These are phyloP conservation scores for Exophiala dermatitidis DNA, from an alignment of 2,329 filamentous ascomycete species.

Conservation along the genomic window DNA sequence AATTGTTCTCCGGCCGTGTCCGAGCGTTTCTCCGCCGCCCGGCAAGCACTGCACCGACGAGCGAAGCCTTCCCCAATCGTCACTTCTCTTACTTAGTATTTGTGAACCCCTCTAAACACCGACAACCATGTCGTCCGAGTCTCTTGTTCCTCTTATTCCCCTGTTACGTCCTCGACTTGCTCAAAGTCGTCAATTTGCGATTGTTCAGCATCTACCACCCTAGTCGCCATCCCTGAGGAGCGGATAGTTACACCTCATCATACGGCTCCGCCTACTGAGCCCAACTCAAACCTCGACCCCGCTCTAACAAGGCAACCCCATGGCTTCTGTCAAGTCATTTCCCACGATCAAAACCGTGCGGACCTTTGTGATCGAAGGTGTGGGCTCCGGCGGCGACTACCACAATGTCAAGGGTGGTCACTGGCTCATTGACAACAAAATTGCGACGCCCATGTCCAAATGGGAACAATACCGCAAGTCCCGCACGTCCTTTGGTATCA, in stretches of 20 bases:
- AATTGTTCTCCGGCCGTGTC: background rate
- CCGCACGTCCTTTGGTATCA: conserved; percentile 90
- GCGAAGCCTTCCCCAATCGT: conserved; percentile 6
- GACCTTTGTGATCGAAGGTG: conserved; percentile 42
- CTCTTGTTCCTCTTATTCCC: background rate
- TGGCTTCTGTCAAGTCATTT: conserved; percentile 29
- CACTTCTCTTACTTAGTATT: conserved; percentile 4
- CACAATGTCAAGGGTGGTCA: conserved; percentile 65
- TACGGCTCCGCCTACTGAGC: background rate
- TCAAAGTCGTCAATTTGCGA: too few species aligned
- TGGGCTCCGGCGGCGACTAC: conserved; percentile 53
- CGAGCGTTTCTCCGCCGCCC: conserved; percentile 13
- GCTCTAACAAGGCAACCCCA: background rate
- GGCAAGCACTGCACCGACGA: conserved; percentile 16
- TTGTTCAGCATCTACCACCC: background rate
- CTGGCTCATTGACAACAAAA: conserved; percentile 87
- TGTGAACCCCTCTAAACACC: conserved; percentile 5
- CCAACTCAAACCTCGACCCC: background rate
- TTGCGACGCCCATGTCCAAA: conserved; percentile 84
- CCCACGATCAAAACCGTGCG: conserved; percentile 41
- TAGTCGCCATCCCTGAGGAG: too few species aligned
- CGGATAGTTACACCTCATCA: too few species aligned
- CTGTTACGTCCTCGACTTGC: background rate
- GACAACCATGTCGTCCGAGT: background rate
- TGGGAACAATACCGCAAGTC: conserved; percentile 85